Evolutionary conservation across 257 asterid species (phyloP).

Genomic region (Misopates orontium): DNA sequence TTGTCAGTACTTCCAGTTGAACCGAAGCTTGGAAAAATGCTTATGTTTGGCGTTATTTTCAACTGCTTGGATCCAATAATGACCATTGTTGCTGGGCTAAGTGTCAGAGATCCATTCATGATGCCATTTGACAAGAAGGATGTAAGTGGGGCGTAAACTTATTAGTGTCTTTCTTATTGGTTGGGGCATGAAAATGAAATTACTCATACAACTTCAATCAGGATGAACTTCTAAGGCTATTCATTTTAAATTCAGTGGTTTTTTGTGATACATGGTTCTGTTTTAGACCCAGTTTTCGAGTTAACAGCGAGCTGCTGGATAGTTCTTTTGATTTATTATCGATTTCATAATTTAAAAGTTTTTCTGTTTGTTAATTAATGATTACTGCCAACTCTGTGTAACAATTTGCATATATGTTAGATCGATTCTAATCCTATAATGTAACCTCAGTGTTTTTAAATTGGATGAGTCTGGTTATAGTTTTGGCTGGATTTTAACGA

Average conservation of each 20-base stretch:
- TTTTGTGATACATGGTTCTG: background rate
- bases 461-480: conserved; percentile 12
- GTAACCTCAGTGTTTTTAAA: background rate
- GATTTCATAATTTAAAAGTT: conserved; percentile 19
- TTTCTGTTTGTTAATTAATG: conserved; percentile 3
- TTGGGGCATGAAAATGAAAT: conserved; percentile 14
- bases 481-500: conserved; percentile 2
- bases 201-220: background rate
- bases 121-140: conserved; percentile 95
- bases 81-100: conserved; percentile 91
- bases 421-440: conserved; percentile 2
- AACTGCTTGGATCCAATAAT: conserved; percentile 82
- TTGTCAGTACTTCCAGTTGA: conserved; percentile 94
- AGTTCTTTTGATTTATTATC: conserved; percentile 20
- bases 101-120: conserved; percentile 88
- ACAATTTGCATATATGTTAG: conserved; percentile 11
- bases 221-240: background rate
- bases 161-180: conserved; percentile 10
- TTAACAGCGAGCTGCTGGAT: conserved; percentile 13
- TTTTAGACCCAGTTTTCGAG: conserved; percentile 11
- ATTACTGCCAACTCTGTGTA: conserved; percentile 6
- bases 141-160: conserved; percentile 51
- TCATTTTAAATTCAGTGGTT: background rate
- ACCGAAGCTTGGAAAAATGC: conserved; percentile 98
- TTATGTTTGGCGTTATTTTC: conserved; percentile 70